Evolutionary conservation across 768 basidiomycete genomes (phyloP).

Genomic region (Kwoniella bestiolae): DNA sequence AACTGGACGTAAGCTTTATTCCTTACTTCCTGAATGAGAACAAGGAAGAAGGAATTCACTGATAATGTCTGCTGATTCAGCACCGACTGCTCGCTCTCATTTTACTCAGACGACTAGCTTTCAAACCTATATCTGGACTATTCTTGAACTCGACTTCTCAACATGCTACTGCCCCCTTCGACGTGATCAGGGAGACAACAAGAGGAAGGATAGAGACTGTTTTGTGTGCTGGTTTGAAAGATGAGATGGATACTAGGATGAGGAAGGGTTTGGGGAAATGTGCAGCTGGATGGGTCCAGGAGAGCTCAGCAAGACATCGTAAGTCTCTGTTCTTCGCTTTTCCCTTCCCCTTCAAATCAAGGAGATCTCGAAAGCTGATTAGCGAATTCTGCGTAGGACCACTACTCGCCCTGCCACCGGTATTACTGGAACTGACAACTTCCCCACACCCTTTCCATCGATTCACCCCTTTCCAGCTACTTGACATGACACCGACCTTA

Average conservation of each 20-base stretch:
- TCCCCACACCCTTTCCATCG: constrained; percentile 46
- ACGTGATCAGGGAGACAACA: constrained; percentile 38
- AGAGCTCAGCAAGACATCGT: constrained; percentile 41
- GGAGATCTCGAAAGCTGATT: not conserved
- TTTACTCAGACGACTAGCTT: constrained; percentile 42
- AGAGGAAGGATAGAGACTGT: constrained; percentile 46
- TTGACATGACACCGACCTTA: constrained; percentile 41
- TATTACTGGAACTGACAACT: constrained; percentile 39
- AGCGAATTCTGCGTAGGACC: constrained; percentile 31
- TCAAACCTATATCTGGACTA: constrained; percentile 38
- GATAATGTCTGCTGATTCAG: constrained; percentile 14
- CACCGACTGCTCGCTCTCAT: constrained; percentile 45
- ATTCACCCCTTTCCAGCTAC: constrained; percentile 49
- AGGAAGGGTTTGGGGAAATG: constrained; percentile 47
- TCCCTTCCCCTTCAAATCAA: not conserved
- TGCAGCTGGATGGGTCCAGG: constrained; percentile 43
- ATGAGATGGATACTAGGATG: constrained; percentile 49
- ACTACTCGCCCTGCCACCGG: constrained; percentile 40
- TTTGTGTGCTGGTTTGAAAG: constrained; percentile 45
- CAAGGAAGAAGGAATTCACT: not conserved
- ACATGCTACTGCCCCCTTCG: constrained; percentile 43
- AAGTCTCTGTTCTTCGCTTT: constrained; percentile 7
- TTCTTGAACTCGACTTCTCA: constrained; percentile 39
- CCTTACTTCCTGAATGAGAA: not conserved
- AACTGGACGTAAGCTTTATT: constrained; percentile 39